These are phyloP conservation scores for Mycena crocata DNA, from an alignment of 768 basidiomycete genomes.

Conservation along the genomic window DNA sequence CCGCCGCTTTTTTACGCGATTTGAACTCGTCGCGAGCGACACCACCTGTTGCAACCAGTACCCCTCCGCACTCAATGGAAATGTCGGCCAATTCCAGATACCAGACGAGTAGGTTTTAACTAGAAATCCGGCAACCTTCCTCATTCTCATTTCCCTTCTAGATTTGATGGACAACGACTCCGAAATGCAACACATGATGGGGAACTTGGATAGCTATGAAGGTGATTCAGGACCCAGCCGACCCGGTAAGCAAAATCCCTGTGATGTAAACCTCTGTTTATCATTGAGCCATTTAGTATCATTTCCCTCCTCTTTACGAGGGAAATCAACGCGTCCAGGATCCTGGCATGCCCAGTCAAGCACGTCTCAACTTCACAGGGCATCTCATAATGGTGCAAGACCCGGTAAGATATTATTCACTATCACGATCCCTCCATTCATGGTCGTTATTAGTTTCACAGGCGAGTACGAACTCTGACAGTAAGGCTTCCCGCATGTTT, in stretches of 20 bases:
- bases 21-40: constrained; percentile 52
- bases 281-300: constrained; percentile 27
- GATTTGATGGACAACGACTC: constrained; percentile 78
- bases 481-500: constrained; percentile 22
- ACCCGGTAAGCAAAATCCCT: constrained; percentile 29
- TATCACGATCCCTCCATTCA: neutral
- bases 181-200: constrained; percentile 76
- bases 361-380: constrained; percentile 17
- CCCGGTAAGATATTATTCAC: constrained; percentile 12
- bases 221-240: constrained; percentile 43
- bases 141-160: constrained; percentile 41
- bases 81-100: constrained; percentile 62
- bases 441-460: constrained; percentile 31
- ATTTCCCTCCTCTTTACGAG: constrained; percentile 33
- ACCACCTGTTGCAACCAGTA: constrained; percentile 65
- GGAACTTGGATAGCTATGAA: constrained; percentile 65
- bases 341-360: constrained; percentile 7
- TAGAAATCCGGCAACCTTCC: constrained; percentile 8
- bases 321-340: constrained; percentile 15
- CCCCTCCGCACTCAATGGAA: constrained; percentile 66
- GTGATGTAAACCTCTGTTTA: neutral
- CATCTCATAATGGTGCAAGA: constrained; percentile 22
- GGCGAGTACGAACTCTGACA: constrained; percentile 27
- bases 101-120: constrained; percentile 64
- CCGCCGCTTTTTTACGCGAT: constrained; percentile 51